These are phyloP conservation scores for Hansenula lynferdii DNA, from an alignment of 1,139 yeast genomes.

Conservation along the genomic window DNA sequence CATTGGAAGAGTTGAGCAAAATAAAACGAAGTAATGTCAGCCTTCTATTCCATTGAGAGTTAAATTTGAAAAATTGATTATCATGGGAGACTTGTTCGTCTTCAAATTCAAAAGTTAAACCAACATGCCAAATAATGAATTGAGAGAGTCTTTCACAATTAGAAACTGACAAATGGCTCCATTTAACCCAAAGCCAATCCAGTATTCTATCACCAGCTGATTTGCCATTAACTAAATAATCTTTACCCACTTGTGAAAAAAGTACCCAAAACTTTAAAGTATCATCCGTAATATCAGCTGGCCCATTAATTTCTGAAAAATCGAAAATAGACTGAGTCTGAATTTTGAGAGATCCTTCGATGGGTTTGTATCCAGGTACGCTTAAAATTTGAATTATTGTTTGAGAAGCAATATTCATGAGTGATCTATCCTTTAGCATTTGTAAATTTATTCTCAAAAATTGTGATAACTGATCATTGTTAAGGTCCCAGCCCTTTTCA, in stretches of 20 bases:
- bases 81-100: constrained; percentile 4
- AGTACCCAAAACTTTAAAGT: constrained; percentile 52
- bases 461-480: constrained; percentile 18
- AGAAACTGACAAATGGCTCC: constrained; percentile 25
- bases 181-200: constrained; percentile 46
- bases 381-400: constrained; percentile 24
- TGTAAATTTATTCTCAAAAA: constrained; percentile 41
- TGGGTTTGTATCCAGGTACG: constrained; percentile 15
- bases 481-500: constrained; percentile 19
- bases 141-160: constrained; percentile 25
- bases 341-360: constrained; percentile 36
- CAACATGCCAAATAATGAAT: constrained; percentile 42
- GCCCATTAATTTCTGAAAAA: constrained; percentile 56
- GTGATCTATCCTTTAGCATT: constrained; percentile 33
- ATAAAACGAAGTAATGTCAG: constrained; percentile 5
- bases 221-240: constrained; percentile 24
- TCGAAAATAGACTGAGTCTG: constrained; percentile 47
- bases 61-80: constrained; percentile 7
- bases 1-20: no score
- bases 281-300: constrained; percentile 38
- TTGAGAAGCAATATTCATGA: constrained; percentile 28
- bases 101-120: constrained; percentile 12
- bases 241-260: constrained; percentile 32
- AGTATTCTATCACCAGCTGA: constrained; percentile 26
- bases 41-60: constrained; percentile 6